Evolutionary conservation across 2,329 filamentous ascomycete genomes (phyloP).

Genomic region (Trichoderma oligosporum): DNA sequence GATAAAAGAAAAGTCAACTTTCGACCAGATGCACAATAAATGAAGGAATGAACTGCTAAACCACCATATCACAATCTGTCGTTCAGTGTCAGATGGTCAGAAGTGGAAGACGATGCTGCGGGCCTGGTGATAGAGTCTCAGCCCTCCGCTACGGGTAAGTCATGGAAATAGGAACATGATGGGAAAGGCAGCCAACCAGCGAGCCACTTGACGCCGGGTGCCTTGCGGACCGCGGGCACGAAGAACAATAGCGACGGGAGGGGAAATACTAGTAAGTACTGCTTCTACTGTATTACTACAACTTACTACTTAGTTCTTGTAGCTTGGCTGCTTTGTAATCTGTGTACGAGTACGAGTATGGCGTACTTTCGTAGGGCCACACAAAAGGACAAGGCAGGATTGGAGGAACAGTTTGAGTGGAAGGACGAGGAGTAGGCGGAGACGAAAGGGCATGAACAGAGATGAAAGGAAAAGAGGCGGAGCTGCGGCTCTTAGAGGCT

Average conservation of each 20-base stretch:
- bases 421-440: neutral
- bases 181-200: slow-evolving; percentile 3
- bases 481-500: neutral
- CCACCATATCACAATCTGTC: slow-evolving; percentile 16
- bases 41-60: slow-evolving; percentile 14
- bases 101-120: slow-evolving; percentile 29
- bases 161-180: slow-evolving; percentile 1
- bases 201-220: slow-evolving; percentile 17
- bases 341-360: neutral
- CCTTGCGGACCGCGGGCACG: slow-evolving; percentile 19
- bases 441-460: neutral
- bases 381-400: neutral
- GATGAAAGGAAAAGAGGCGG: slow-evolving; percentile 2
- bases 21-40: slow-evolving; percentile 17
- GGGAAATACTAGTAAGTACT: neutral
- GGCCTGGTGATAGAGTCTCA: slow-evolving; percentile 43
- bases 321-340: too few species aligned
- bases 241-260: neutral
- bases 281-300: too few species aligned
- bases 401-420: neutral
- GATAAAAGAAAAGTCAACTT: neutral
- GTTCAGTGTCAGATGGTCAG: slow-evolving; percentile 19
- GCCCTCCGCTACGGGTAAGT: slow-evolving; percentile 30
- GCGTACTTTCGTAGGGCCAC: neutral
- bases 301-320: too few species aligned